Evolutionary conservation across 768 basidiomycete species (phyloP), one percentile per base, ranked within the genome.

Genomic region (Mycena kentingensis): DNA sequence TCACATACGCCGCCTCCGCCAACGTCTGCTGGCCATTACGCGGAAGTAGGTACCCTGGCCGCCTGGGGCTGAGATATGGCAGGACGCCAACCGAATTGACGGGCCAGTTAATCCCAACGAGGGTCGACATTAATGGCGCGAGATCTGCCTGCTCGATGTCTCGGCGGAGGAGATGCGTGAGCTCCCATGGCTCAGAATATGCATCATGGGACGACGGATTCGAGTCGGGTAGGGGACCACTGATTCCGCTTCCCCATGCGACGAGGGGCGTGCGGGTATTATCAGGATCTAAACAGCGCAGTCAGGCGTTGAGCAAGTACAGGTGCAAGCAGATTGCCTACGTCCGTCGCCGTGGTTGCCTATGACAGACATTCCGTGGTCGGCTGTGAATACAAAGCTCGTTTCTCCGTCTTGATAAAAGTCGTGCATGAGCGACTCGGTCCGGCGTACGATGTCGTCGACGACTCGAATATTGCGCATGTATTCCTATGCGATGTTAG

Each of bases 261-360:
- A 94, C 75, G 5, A 92, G 75, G 16, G 92, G 92, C 2, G 92
- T 94, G 37, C 90, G 81, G 5, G 91, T 93, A 60, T 88, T 92
- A 63, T 93, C 91, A 0, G 91, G 91, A 62, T 93, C 89, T 91
- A 52, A 12, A 42, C 25, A 35, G 34, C 36, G 26, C 24, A n/a
- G n/a, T 37, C 11, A 60, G 8, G 55, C 57, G 50, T 12, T 24
- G 5, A 21, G n/a, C n/a, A 42, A 29, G 52, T 48, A 39, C 22
- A 43, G 34, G 16, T 37, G 27, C 26, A 26, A 44, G 42, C 44
- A 47, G 25, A 42, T 37, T 46, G 66, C 74, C 64, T 62, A 88
- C 89, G 84, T 31, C 92, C 92, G 55, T 94, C 92, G 4, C 92
- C 92, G 52, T 94, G 92, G 63, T 93, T 93, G 12, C 92, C 92